phyloP scores from a whole-genome alignment of 208 protist species.

The Wallacemonas collosoma region DNA sequence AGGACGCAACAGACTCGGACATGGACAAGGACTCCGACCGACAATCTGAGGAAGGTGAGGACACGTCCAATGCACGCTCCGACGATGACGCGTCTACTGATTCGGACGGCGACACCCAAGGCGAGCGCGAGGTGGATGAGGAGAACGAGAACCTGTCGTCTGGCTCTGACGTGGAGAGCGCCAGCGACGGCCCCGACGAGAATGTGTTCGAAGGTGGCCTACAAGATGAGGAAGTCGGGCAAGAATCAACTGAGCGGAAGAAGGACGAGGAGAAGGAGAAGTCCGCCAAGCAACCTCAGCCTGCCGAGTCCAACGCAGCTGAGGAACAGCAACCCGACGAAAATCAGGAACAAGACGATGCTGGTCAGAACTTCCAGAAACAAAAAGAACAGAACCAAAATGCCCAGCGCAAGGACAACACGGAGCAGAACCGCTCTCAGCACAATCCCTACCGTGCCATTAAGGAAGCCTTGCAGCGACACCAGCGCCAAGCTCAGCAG shows the following conservation, averaged over 20 bases:
- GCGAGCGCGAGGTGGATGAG: constrained; percentile 44
- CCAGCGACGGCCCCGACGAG: constrained; percentile 61
- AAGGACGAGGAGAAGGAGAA: constrained; percentile 60
- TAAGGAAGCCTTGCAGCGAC: constrained; percentile 88
- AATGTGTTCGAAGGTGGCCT: constrained; percentile 82
- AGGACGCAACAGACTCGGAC: constrained; percentile 42
- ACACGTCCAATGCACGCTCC: constrained; percentile 35
- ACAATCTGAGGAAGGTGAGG: constrained; percentile 29
- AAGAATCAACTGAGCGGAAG: constrained; percentile 72
- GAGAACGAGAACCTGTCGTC: constrained; percentile 28
- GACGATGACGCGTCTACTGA: constrained; percentile 37
- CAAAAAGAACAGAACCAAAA: constrained; percentile 77
- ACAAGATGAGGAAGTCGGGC: constrained; percentile 81
- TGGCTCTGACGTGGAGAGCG: constrained; percentile 40
- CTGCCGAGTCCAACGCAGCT: constrained; percentile 34
- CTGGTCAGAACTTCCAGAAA: constrained; percentile 80
- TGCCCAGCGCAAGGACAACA: constrained; percentile 73
- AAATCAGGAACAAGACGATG: constrained; percentile 82
- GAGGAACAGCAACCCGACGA: constrained; percentile 79
- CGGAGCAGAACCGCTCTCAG: constrained; percentile 66
- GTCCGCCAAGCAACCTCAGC: constrained; percentile 25
- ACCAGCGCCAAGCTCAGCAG: constrained; percentile 79
- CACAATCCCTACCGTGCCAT: constrained; percentile 85
- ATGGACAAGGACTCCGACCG: constrained; percentile 30
- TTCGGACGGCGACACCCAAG: constrained; percentile 32